Base-by-base conservation (phyloP, 305 asterid genomes). In the Solanum chacoense region DNA sequence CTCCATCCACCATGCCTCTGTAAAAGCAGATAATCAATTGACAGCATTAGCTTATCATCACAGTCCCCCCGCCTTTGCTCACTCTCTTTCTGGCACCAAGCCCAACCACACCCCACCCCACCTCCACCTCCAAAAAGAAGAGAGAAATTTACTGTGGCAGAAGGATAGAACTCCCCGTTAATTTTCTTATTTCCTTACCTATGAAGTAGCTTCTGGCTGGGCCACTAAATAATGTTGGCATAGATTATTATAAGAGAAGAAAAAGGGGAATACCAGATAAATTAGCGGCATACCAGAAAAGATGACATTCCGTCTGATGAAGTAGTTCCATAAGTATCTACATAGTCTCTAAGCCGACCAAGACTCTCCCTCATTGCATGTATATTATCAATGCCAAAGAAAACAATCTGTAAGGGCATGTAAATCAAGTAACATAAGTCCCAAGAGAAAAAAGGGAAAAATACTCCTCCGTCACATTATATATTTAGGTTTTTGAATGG, bases 1-100 rank as follows among this genome's bases (percentile, higher is more conserved):
- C 97, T 93, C 98, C 98, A 94, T 86, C 99, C 99, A 88, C 99
- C 99, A 91, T 95, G 96, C 92, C 99, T 95, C 99, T 97, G 93
- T 78, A 87, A 77, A 84, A 87, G 86, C 69, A 35, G 89, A 91
- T 65, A 85, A 91, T 87, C 18, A 79, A 85, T 63, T 18, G 73
- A 69, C 31, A 83, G 87, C 89, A 78, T 4, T 75, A 89, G 31
- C 87, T 50, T 29, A 45, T 11, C 87, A 83, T 83, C 28, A 83
- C 73, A 31, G 38, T 42, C 59, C 22, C 55, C 86, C 86, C 37
- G 32, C 71, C 86, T 42, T 13, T 9, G 38, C 71, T 81, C 71
- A 29, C 38, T 81, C 71, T 81, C 38, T 37, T 42, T 10, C 71
- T 28, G 71, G 38, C 26, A 80, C 67, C 26, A 42, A 42, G 29